A percentile compares a stretch with the other conserved stretches of the same genome.
Conservation (phyloP, 1,139 yeast species). For the Zygoascus meyerae region DNA sequence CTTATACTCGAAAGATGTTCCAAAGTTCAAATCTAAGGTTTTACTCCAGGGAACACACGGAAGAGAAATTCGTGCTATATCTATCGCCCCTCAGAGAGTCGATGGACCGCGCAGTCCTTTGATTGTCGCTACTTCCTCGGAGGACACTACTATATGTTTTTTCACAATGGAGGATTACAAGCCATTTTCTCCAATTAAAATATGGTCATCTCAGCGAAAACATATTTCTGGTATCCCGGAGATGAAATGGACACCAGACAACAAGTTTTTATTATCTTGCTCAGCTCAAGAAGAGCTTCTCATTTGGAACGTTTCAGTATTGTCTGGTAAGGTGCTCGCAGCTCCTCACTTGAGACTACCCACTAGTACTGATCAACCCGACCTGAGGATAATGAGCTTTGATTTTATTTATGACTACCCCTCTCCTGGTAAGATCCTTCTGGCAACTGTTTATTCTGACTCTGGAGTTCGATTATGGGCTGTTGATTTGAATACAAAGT, state of each 20-base stretch:
- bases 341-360: conserved; percentile 31
- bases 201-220: conserved; percentile 60
- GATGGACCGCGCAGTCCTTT: conserved; percentile 18
- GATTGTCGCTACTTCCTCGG: conserved; percentile 68
- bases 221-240: conserved; percentile 88
- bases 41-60: conserved; percentile 74
- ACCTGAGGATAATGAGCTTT: conserved; percentile 85
- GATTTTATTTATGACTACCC: conserved; percentile 29
- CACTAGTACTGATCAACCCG: conserved; percentile 52
- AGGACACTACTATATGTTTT: conserved; percentile 73
- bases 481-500: conserved; percentile 42
- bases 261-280: conserved; percentile 53
- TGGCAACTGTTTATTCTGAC: conserved; percentile 77
- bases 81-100: conserved; percentile 26
- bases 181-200: conserved; percentile 15
- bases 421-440: conserved; percentile 39
- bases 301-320: conserved; percentile 56
- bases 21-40: conserved; percentile 29
- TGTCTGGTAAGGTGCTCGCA: conserved; percentile 20
- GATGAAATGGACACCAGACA: conserved; percentile 51
- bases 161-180: conserved; percentile 45
- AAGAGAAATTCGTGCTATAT: conserved; percentile 52
- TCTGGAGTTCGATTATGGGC: conserved; percentile 67
- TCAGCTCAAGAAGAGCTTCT: conserved; percentile 89
- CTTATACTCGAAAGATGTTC: conserved; percentile 13